Evolutionary conservation across 345 rosid species (phyloP), one percentile per base, ranked within the genome.

Genomic region (Lagerstroemia speciosa): DNA sequence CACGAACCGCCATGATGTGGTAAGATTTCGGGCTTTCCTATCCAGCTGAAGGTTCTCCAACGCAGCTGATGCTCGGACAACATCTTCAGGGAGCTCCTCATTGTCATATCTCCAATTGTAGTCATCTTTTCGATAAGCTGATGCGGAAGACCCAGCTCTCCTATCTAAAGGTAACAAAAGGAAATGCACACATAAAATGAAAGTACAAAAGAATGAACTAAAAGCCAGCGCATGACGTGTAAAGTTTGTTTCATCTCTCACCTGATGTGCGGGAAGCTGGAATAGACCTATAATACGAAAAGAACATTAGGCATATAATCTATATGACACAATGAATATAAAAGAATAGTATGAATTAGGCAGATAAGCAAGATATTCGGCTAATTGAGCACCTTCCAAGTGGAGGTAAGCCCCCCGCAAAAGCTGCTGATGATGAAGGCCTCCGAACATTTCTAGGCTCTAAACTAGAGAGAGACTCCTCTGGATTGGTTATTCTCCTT

Each of bases 1-100:
- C 69, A 77, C 88, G 67, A 66, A 89, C 99, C 96, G 87, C 99
- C 96, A 91, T 8, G 99, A 91, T 27, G 96, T 69, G 24, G 96
- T 85, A 65, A 94, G 78, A 78, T 91, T 94, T 50, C 89, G 72
- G 60, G 97, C 88, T 80, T 93, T 93, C 77, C 96, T 81, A 82
- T 93, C 97, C 75, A 94, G 80, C 77, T 91, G 96, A 78, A 93
- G 98, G 81, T 89, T 91, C 79, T 93, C 97, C 48, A 91, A 62
- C 5, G 96, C 94, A 60, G 95, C 60, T 50, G 97, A 88, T 78
- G 95, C 83, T 83, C 88, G 88, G 65, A 83, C 73, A 58, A 92
- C 83, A 24, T 89, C 97, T 46, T 91, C 98, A 24, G 88, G 74
- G 32, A 71, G 69, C 65, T 91, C 93, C 45, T 89, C 86, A 62